Evolutionary conservation across 495 filamentous ascomycete genomes (phyloP), one percentile per base, ranked within the genome.

Genomic region (Aspergillus heteromorphus): DNA sequence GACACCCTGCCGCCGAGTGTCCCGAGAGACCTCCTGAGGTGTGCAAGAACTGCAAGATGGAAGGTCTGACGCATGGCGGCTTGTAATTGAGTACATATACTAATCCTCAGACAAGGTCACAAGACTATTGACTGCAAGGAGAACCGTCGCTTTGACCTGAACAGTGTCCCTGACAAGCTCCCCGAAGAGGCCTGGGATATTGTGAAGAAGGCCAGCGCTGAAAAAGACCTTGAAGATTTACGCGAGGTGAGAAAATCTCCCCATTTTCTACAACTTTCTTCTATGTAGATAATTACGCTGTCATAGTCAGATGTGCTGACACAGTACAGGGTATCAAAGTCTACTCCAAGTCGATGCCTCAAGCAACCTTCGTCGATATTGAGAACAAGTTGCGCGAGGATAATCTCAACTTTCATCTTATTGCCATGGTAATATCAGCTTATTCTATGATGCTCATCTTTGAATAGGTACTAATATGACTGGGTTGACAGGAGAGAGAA

Each of bases 1-100:
- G 89, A 3, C 91, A 95, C 55, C 78, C 73, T 13, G 76, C 85
- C 14, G 70, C 78, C 23, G 83, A 89, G 40, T 97, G 92, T 57
- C 89, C 91, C 0, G 69, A 82, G 1, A 81, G 77, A 53, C 81
- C 82, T 2, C 72, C 84, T 6, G 65, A 75, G 18, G 60, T 80
- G 6, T 97, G 92, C 79, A 81, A 78, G 51, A 89, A 92, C 64
- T 97, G 92, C 65, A 73, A 79, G 48, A 52, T 79, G 47, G 83
- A 88, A 72, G 91, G 89, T 87, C 69, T 63, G 67, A 57, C 21
- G 16, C 57, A 29, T 16, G 5, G 36, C 43, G 51, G 48, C 18
- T 8, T 19, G 13, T 17, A 16, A 11, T 11, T 16, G 14, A 8
- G 25, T 42, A 43, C 27, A 43, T 21, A 21, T 40, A 42, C 31